phyloP scores from a whole-genome alignment of 257 asterid genomes.

The Nyctanthes arbortristis region DNA sequence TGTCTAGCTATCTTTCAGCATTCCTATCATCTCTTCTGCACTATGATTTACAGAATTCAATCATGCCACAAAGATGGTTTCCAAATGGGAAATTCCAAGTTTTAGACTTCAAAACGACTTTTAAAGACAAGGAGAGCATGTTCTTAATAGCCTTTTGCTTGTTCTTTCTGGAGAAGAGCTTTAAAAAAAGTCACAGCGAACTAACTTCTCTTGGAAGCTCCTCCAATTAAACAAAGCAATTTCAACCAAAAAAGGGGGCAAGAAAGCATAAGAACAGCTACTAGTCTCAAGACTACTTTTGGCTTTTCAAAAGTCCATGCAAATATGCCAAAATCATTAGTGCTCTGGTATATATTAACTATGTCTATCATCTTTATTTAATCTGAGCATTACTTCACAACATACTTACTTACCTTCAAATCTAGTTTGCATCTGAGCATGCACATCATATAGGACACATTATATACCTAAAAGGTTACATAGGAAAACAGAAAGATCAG shows the following conservation, averaged over 20 bases:
- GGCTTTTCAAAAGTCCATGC: no score
- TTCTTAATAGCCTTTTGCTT: no score
- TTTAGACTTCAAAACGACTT: background rate
- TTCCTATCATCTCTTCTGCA: background rate
- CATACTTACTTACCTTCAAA: no score
- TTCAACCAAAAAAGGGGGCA: no score
- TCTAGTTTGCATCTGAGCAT: background rate
- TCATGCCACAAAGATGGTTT: background rate
- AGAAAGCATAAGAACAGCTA: no score
- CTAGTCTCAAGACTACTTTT: no score
- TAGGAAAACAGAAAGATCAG: background rate
- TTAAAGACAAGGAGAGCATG: background rate
- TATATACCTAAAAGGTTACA: background rate
- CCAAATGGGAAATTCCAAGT: background rate
- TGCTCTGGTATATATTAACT: background rate
- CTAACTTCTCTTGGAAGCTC: no score
- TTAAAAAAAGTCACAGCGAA: no score
- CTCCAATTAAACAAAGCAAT: no score
- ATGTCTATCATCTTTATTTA: background rate
- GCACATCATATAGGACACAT: background rate
- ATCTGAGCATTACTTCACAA: background rate
- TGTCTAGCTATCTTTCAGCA: background rate
- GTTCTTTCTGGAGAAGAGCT: no score
- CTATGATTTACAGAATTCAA: background rate
- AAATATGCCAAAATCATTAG: background rate